Conservation (phyloP, 2,329 filamentous ascomycete genomes). For the Periglandula ipomoeae region DNA sequence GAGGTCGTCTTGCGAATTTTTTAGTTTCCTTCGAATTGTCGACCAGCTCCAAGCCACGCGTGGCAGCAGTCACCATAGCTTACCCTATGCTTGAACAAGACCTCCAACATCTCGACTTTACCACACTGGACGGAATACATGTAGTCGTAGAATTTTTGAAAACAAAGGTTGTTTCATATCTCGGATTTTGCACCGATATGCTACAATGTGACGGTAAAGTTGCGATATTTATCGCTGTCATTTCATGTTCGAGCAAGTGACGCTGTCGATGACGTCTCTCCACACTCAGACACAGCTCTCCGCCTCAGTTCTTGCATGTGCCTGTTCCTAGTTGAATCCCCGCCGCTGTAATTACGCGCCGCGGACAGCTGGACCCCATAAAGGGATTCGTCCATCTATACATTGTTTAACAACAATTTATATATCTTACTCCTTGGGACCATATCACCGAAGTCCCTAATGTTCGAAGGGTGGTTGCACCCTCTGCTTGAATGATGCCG, state of each 20-base stretch:
- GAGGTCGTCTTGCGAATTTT: too few species aligned
- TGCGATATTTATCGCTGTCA: too few species aligned
- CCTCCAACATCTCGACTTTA: not conserved
- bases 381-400: not conserved
- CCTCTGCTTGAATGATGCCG: conserved; percentile 48
- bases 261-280: conserved; percentile 1
- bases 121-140: not conserved
- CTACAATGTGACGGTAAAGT: too few species aligned
- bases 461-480: not conserved
- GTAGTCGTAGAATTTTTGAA: too few species aligned
- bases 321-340: not conserved
- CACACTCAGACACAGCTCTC: not conserved
- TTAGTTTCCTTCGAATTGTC: not conserved
- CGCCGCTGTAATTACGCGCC: not conserved
- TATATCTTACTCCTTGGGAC: not conserved
- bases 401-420: not conserved
- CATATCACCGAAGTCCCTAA: not conserved
- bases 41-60: not conserved
- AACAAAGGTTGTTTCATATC: too few species aligned
- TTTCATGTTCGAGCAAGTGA: not conserved
- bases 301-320: not conserved
- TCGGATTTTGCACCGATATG: too few species aligned
- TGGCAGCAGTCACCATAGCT: not conserved
- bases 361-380: not conserved
- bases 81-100: not conserved